Base-by-base conservation (phyloP, 2,329 filamentous ascomycete genomes). In the Zymoseptoria brevis region DNA sequence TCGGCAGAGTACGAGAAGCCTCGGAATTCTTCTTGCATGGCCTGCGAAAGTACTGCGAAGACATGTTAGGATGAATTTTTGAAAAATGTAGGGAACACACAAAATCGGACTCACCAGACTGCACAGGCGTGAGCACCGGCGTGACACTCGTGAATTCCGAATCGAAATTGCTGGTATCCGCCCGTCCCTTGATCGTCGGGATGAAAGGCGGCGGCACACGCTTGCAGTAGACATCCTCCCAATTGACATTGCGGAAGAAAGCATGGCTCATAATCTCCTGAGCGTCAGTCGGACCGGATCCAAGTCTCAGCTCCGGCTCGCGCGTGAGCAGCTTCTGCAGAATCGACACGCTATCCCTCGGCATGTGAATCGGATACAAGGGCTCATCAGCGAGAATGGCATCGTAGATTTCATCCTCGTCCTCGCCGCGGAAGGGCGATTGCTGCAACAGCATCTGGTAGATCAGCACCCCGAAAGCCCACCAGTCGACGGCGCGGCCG, bases 361-460 rank as follows among this genome's bases (percentile, higher is more conserved):
- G 93, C 94, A 99, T 99, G 75, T 96, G 91, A 65, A 99, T 97
- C 9, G 94, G 94, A 73, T 99, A 99, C 11, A 99, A 82, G 41
- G 94, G 94, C 76, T 99, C 94, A 72, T 99, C 94, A 7, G 93
- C 91, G 50, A 99, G 84, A 77, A 99, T 97, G 41, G 94, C 93
- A 69, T 99, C 94, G 79, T 99, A 99, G 64, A 99, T 99, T 76
- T 99, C 94, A 73, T 99, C 94, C 72, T 99, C 95, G 68, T 99
- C 94, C 75, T 99, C 95, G 70, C 94, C 94, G 69, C 94, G 88
- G 88, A 99, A 99, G 0, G 94, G 94, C 29, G 93, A 97, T 74
- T 99, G 95, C 73, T 99, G 95, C 54, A 99, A 84, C 59, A 99
- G 87, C 95, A 99, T 99, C 75, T 99, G 94, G 79, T 99, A 99